Evolutionary conservation across 1,284 basidiomycete genomes (phyloP).

Genomic region (Cryptococcus floricola): DNA sequence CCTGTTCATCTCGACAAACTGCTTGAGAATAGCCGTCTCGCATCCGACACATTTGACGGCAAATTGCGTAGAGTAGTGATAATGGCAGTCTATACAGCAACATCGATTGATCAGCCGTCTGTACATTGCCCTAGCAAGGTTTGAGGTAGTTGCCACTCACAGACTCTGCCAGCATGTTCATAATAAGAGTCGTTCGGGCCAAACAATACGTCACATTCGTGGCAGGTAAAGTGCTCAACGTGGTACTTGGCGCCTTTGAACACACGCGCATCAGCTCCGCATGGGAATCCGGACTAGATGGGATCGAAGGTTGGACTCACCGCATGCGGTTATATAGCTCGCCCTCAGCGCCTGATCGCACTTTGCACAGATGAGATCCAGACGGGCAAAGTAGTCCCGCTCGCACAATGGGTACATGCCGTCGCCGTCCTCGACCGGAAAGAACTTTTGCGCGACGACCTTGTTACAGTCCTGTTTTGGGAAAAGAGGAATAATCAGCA

Average conservation of each 20-base stretch:
- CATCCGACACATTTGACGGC: constrained; percentile 98
- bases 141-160: constrained; percentile 28
- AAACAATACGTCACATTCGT: constrained; percentile 90
- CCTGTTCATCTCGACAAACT: constrained; percentile 99
- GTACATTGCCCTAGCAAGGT: neutral
- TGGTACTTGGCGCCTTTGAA: constrained; percentile 91
- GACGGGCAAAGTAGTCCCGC: constrained; percentile 91
- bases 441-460: constrained; percentile 97
- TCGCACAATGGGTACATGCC: constrained; percentile 91
- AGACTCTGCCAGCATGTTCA: constrained; percentile 93
- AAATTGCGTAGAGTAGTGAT: constrained; percentile 97
- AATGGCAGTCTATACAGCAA: constrained; percentile 65
- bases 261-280: neutral
- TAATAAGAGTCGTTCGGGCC: constrained; percentile 99
- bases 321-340: constrained; percentile 98
- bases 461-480: constrained; percentile 80
- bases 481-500: constrained; percentile 15
- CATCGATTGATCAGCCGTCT: neutral
- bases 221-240: constrained; percentile 99
- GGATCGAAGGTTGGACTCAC: constrained; percentile 57
- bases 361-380: constrained; percentile 95
- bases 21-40: constrained; percentile 96
- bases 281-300: neutral
- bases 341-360: constrained; percentile 90
- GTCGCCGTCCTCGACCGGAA: constrained; percentile 83